Conservation (phyloP, 768 basidiomycete species). For the Dentipellis fragilis region DNA sequence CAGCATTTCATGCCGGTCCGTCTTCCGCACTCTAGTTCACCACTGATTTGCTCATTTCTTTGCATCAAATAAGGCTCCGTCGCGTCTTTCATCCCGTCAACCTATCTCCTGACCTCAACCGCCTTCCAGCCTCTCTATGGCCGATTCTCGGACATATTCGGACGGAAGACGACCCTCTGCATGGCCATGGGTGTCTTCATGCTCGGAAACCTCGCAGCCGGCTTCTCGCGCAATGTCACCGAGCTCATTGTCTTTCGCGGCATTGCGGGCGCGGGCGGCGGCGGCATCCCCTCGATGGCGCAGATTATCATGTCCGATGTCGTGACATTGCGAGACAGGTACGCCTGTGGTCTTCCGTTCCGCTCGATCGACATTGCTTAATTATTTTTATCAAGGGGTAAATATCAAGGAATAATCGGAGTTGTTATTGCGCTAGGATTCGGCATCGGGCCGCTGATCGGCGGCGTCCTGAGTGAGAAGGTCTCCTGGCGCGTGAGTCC, state of each 20-base stretch:
- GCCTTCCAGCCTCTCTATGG: slow-evolving; percentile 52
- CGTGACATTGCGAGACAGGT: slow-evolving; percentile 60
- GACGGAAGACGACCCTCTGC: slow-evolving; percentile 50
- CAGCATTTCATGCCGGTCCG: slow-evolving; percentile 38
- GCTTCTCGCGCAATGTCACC: slow-evolving; percentile 53
- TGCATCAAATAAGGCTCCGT: slow-evolving; percentile 32
- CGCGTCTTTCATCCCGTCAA: slow-evolving; percentile 63
- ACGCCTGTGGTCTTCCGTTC: slow-evolving; percentile 6
- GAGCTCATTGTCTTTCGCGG: slow-evolving; percentile 64
- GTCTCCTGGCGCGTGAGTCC: slow-evolving; percentile 45
- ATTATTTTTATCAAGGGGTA: slow-evolving; percentile 34
- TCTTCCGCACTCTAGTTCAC: background rate
- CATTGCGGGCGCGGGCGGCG: slow-evolving; percentile 61
- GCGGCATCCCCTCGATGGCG: slow-evolving; percentile 57
- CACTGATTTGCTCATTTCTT: background rate
- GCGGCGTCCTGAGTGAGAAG: slow-evolving; percentile 53
- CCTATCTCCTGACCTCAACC: slow-evolving; percentile 59
- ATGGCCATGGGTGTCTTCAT: slow-evolving; percentile 54
- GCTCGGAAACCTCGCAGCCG: slow-evolving; percentile 55
- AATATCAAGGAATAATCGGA: slow-evolving; percentile 70
- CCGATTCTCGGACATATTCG: slow-evolving; percentile 58
- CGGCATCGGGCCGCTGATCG: slow-evolving; percentile 57
- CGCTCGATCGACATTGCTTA: background rate
- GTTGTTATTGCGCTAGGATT: slow-evolving; percentile 52
- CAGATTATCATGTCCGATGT: slow-evolving; percentile 71